phyloP scores from a whole-genome alignment of 495 filamentous ascomycete genomes.

The Penicillium psychrofluorescens region DNA sequence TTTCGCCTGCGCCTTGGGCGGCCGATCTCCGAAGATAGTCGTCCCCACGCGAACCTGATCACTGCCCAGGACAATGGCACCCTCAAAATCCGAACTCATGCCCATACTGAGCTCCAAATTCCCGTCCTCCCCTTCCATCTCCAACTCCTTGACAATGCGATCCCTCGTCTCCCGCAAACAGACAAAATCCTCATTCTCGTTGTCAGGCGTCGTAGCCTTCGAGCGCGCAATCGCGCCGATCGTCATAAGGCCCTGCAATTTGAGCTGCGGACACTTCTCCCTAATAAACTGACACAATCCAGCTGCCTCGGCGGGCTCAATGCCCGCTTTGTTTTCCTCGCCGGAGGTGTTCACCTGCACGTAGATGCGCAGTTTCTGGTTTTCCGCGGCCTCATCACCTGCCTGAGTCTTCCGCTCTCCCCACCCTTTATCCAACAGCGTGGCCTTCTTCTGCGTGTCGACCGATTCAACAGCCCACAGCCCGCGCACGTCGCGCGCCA shows the following conservation, averaged over 20 bases:
- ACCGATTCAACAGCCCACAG: conserved; percentile 92
- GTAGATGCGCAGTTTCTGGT: conserved; percentile 56
- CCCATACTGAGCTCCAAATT: conserved; percentile 64
- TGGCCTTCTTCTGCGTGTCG: conserved; percentile 79
- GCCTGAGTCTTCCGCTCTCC: conserved; percentile 30
- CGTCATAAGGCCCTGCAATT: conserved; percentile 84
- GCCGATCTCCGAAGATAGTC: conserved; percentile 82
- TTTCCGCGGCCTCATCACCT: conserved; percentile 8
- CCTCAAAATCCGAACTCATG: conserved; percentile 95
- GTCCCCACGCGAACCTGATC: conserved; percentile 93
- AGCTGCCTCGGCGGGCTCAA: conserved; percentile 51
- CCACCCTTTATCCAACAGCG: conserved; percentile 70
- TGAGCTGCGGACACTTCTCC: conserved; percentile 62
- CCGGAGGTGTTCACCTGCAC: conserved; percentile 95
- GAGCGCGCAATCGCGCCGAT: conserved; percentile 90
- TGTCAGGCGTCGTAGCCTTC: conserved; percentile 58
- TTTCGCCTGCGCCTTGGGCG: conserved; percentile 61
- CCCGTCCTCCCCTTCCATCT: conserved; percentile 25
- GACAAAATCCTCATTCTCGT: conserved; percentile 87
- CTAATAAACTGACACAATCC: conserved; percentile 59
- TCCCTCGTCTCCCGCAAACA: conserved; percentile 63
- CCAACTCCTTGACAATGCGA: conserved; percentile 44
- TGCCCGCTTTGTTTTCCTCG: conserved; percentile 77
- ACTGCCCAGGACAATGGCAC: conserved; percentile 75
- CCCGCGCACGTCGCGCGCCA: conserved; percentile 77